A percentile compares a stretch with the other conserved stretches of the same genome.
phyloP scores from a whole-genome alignment of 805 yeast genomes.

The Cyberlindnera nakhonratchasimensis region DNA sequence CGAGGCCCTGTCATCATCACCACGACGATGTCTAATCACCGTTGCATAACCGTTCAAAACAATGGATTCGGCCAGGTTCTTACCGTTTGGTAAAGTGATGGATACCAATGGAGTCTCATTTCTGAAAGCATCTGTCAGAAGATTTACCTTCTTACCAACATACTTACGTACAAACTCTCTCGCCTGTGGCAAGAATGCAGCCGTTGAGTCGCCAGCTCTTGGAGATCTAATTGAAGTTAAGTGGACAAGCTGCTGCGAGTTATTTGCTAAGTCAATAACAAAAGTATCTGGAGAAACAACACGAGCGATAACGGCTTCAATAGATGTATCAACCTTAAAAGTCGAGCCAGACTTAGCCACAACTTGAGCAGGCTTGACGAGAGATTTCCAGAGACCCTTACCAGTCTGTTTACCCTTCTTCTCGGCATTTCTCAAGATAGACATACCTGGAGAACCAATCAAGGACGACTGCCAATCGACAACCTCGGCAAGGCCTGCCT shows the following conservation, averaged over 20 bases:
- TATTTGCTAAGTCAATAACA: slow-evolving; percentile 47
- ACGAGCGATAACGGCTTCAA: slow-evolving; percentile 54
- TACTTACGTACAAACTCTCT: slow-evolving; percentile 69
- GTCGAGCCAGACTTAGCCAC: slow-evolving; percentile 27
- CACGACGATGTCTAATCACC: slow-evolving; percentile 76
- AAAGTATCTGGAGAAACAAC: slow-evolving; percentile 69
- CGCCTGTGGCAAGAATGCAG: slow-evolving; percentile 60
- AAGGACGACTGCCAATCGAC: slow-evolving; percentile 76
- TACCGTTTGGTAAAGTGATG: slow-evolving; percentile 46
- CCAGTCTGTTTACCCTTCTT: slow-evolving; percentile 53
- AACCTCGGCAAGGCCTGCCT: slow-evolving; percentile 68
- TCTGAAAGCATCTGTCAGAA: slow-evolving; percentile 62
- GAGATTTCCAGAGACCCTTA: slow-evolving; percentile 54
- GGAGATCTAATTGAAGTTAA: slow-evolving; percentile 77
- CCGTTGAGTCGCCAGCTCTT: slow-evolving; percentile 54
- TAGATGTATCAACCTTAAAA: slow-evolving; percentile 42
- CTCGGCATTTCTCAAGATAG: slow-evolving; percentile 59
- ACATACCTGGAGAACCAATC: slow-evolving; percentile 65
- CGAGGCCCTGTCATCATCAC: slow-evolving; percentile 63
- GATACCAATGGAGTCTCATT: slow-evolving; percentile 69
- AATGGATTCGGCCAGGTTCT: slow-evolving; percentile 57
- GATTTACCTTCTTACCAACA: slow-evolving; percentile 68
- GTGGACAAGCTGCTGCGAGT: slow-evolving; percentile 55
- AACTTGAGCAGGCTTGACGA: slow-evolving; percentile 22
- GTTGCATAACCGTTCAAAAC: slow-evolving; percentile 68